phyloP scores from a whole-genome alignment of 1,284 basidiomycete genomes.

The Ceratobasidium sp. region DNA sequence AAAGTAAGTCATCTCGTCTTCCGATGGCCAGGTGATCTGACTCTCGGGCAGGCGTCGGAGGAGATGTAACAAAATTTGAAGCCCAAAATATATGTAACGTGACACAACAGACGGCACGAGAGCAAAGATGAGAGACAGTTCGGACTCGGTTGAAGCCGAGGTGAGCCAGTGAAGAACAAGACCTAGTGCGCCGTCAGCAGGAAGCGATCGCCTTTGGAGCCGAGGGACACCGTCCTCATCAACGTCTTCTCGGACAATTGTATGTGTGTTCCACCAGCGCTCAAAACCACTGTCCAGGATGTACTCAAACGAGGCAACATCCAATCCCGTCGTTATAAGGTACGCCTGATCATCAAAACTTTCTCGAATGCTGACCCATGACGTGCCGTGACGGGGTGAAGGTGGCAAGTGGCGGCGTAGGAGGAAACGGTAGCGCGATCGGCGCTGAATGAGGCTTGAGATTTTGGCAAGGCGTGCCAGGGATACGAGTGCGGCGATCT shows the following conservation, averaged over 20 bases:
- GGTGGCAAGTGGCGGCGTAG: not conserved
- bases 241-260: slow-evolving; percentile 60
- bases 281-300: slow-evolving; percentile 61
- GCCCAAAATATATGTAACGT: slow-evolving; percentile 60
- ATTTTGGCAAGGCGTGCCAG: not conserved
- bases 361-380: not conserved
- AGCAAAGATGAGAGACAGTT: slow-evolving; percentile 61
- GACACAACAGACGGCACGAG: slow-evolving; percentile 54
- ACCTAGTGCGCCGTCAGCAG: slow-evolving; percentile 64
- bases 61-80: slow-evolving; percentile 57
- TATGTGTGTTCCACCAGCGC: slow-evolving; percentile 56
- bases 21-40: slow-evolving; percentile 58
- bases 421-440: not conserved
- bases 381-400: not conserved
- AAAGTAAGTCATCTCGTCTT: slow-evolving; percentile 55
- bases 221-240: slow-evolving; percentile 54
- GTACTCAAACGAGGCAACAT: slow-evolving; percentile 60
- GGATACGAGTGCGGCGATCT: not conserved
- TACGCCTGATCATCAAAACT: slow-evolving; percentile 56
- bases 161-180: slow-evolving; percentile 64
- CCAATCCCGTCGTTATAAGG: slow-evolving; percentile 66
- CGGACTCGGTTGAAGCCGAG: slow-evolving; percentile 61
- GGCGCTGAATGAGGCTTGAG: not conserved
- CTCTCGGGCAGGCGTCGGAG: slow-evolving; percentile 59
- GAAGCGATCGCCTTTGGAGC: slow-evolving; percentile 58